Evolutionary conservation across 2,329 filamentous ascomycete species (phyloP).

Genomic region (Aspergillus carbonarius): DNA sequence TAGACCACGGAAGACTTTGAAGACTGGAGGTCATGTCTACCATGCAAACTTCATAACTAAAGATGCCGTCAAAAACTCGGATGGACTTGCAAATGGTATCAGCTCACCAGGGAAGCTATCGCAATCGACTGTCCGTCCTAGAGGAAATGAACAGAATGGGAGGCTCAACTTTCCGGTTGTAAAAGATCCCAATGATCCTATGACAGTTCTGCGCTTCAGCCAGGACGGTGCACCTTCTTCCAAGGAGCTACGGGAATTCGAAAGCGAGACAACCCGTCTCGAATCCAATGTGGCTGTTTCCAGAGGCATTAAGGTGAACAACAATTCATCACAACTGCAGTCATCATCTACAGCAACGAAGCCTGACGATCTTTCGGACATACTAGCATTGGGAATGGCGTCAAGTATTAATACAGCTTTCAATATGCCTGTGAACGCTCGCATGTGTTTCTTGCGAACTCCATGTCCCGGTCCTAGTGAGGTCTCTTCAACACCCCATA

Average conservation of each 20-base stretch:
- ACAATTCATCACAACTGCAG: conserved; percentile 18
- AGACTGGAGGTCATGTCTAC: not conserved
- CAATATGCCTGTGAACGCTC: conserved; percentile 22
- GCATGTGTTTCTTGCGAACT: conserved; percentile 26
- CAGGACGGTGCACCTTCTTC: conserved; percentile 59
- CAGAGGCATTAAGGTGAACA: conserved; percentile 7
- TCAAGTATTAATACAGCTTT: conserved; percentile 31
- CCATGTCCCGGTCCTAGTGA: conserved; percentile 37
- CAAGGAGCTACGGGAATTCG: conserved; percentile 37
- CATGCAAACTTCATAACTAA: conserved; percentile 1
- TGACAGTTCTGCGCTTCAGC: conserved; percentile 64
- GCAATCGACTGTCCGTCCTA: conserved; percentile 26
- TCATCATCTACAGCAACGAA: conserved; percentile 21
- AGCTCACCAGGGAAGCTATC: conserved; percentile 26
- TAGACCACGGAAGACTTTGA: not conserved
- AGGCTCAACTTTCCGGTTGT: conserved; percentile 70
- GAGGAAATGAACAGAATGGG: conserved; percentile 36
- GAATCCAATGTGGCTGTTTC: conserved; percentile 6
- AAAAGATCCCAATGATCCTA: conserved; percentile 69
- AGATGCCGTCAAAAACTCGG: conserved; percentile 7
- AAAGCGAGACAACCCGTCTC: conserved; percentile 8
- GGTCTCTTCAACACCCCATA: conserved; percentile 57
- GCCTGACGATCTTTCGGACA: conserved; percentile 10
- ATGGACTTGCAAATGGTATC: conserved; percentile 4
- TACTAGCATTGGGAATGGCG: conserved; percentile 20